phyloP scores from a whole-genome alignment of 2,329 filamentous ascomycete genomes.

The Colletotrichum aenigma region DNA sequence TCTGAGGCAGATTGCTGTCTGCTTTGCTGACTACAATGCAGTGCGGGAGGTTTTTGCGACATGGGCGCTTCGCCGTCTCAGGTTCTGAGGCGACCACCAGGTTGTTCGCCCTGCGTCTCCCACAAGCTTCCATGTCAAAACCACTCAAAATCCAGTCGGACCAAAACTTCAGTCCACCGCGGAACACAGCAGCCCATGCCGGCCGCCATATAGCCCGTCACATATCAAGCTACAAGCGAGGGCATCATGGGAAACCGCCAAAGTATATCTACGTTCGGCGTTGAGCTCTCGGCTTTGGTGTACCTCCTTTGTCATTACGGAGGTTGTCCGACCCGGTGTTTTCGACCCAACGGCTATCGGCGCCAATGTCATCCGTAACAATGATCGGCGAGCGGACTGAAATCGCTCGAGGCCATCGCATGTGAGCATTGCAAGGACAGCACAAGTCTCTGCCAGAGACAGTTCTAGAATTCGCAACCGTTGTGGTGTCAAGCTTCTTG shows the following conservation, averaged over 20 bases:
- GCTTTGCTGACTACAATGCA: not conserved
- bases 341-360: not conserved
- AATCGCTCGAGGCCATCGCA: not conserved
- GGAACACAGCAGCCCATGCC: not conserved
- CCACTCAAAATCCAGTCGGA: not conserved
- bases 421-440: not conserved
- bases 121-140: not conserved
- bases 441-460: not conserved
- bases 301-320: not conserved
- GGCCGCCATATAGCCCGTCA: not conserved
- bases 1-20: not conserved
- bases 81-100: slow-evolving; percentile 12
- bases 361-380: not conserved
- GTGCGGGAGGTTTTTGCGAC: not conserved
- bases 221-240: not conserved
- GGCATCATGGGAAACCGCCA: not conserved
- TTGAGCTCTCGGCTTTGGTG: not conserved
- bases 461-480: not conserved
- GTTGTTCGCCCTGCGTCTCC: slow-evolving; percentile 3
- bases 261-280: not conserved
- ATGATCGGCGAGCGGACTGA: not conserved
- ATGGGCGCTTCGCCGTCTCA: slow-evolving; percentile 14
- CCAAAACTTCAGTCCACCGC: not conserved
- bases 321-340: not conserved
- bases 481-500: not conserved